Base-by-base conservation (phyloP, 1,139 yeast species). In the Saccharomyces hybrid region DNA sequence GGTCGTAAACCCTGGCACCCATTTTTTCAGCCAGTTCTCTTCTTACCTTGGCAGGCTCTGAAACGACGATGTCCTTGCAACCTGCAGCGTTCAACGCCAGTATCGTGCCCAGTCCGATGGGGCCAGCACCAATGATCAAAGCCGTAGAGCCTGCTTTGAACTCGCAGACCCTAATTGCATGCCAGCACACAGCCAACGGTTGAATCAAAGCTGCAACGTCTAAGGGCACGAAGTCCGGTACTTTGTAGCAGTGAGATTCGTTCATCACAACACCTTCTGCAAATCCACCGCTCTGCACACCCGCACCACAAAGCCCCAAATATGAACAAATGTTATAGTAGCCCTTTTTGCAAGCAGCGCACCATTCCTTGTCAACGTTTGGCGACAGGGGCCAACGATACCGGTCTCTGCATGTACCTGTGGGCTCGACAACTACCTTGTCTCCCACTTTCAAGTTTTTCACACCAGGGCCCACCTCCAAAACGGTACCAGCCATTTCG, bases 161-260 rank as follows among this genome's bases (percentile, higher is more conserved):
- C n/a, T 68, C 67, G 0, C 81, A 70, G 20, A 75, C 68, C 51
- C 75, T 72, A 42, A 79, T 78, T 1, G 83, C 85, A 64, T 81
- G 85, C 82, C 83, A 80, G 11, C 82, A 79, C 23, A 81, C 85
- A 0, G 83, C 70, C 42, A 81, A 67, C 6, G 85, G 84, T 65
- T 81, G 83, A 47, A 78, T 75, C 55, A 81, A 67, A 2, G 85
- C 84, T 34, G 81, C 84, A 28, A 78, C 73, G 57, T 80, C 82
- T 53, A 78, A 61, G 26, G 83, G 81, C 47, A 81, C 69, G 50
- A 69, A 63, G 54, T 75, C 74, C 38, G 82, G 80, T 30, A 80
- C 72, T 57, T 75, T 75, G 49, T 78, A 68, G 31, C 77, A 71
- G 60, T 79, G 81, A 25, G 72, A 68, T 48, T 75, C 77, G 41